Percentiles rank a stretch among this genome's conserved stretches.
Conservation (phyloP, 148 eudicot species). For the Bassia scoparia region DNA sequence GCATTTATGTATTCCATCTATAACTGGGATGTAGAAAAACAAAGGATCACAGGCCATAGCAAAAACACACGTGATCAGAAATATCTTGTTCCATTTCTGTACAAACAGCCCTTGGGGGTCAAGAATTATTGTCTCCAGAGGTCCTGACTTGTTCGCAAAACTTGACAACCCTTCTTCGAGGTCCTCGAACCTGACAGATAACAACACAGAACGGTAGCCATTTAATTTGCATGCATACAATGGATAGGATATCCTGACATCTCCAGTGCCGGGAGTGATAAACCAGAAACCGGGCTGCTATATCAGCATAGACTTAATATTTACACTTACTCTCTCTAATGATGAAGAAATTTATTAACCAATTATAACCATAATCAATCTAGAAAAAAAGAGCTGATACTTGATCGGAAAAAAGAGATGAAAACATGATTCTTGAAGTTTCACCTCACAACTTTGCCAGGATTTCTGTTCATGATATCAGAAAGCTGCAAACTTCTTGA, state of each 20-base stretch:
- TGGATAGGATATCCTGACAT: too few species aligned
- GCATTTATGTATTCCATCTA: constrained; percentile 38
- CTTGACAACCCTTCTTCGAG: constrained; percentile 26
- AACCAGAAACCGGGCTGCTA: too few species aligned
- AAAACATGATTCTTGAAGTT: background rate
- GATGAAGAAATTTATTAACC: background rate
- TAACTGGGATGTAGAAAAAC: constrained; percentile 60
- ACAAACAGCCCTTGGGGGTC: constrained; percentile 62
- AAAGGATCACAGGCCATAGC: constrained; percentile 67
- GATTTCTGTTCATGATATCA: constrained; percentile 7
- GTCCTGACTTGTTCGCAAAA: constrained; percentile 23
- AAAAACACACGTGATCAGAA: constrained; percentile 49
- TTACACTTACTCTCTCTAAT: too few species aligned
- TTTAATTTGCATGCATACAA: too few species aligned
- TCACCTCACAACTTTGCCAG: constrained; percentile 27
- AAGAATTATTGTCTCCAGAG: constrained; percentile 32
- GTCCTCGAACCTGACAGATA: constrained; percentile 30
- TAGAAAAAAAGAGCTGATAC: background rate
- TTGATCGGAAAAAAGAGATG: background rate
- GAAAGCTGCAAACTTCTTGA: constrained; percentile 13
- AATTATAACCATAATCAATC: background rate
- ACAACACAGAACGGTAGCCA: background rate
- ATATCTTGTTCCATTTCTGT: constrained; percentile 67
- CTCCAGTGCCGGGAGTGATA: too few species aligned
- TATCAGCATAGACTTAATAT: too few species aligned